These are phyloP conservation scores for Sugiyamaella qingdaonensis DNA, from an alignment of 805 yeast genomes.

Conservation along the genomic window DNA sequence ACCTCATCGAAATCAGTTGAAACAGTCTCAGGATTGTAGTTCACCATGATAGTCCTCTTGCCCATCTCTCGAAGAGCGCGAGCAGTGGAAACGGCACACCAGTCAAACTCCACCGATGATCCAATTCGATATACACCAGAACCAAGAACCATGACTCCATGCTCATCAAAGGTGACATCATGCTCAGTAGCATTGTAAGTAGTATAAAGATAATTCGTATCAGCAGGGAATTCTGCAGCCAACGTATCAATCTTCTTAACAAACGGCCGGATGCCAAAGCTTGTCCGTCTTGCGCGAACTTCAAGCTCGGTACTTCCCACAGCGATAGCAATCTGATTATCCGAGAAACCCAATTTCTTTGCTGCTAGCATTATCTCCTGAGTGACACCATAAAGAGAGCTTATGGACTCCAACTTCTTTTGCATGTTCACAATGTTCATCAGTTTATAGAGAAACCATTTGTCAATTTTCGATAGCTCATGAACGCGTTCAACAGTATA, in stretches of 20 bases:
- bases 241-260: constrained; percentile 96
- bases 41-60: constrained; percentile 89
- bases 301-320: constrained; percentile 71
- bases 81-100: constrained; percentile 99
- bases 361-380: constrained; percentile 71
- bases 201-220: constrained; percentile 91
- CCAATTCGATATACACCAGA: constrained; percentile 99
- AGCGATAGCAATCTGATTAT: constrained; percentile 81
- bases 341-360: constrained; percentile 92
- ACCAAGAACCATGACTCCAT: constrained; percentile 92
- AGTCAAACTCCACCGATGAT: constrained; percentile 96
- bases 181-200: constrained; percentile 88
- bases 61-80: constrained; percentile 87
- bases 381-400: constrained; percentile 55
- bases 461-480: constrained; percentile 87
- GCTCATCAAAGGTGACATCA: constrained; percentile 81
- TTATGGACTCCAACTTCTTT: constrained; percentile 65
- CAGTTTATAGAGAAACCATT: constrained; percentile 91
- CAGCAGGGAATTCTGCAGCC: constrained; percentile 98
- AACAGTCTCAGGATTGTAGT: constrained; percentile 98
- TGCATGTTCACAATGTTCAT: constrained; percentile 90
- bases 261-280: constrained; percentile 78
- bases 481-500: constrained; percentile 91
- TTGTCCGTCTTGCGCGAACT: constrained; percentile 77
- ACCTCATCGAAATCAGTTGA: constrained; percentile 98